These are phyloP conservation scores for Talaromyces pinophilus DNA, from an alignment of 2,329 filamentous ascomycete genomes.

Conservation along the genomic window DNA sequence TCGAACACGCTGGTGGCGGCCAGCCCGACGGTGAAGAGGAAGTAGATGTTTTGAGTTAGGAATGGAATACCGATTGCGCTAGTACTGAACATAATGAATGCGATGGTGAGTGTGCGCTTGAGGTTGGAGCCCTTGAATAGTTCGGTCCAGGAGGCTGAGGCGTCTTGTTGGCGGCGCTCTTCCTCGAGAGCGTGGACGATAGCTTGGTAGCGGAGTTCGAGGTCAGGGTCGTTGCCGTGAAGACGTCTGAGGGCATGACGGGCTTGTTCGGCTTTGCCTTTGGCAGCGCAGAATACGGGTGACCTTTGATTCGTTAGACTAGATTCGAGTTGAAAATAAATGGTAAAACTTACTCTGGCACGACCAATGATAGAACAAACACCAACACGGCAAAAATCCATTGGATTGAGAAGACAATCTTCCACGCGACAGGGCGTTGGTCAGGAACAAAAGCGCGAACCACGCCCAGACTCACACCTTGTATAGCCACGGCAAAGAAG, in stretches of 20 bases:
- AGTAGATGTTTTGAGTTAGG: conserved; percentile 2
- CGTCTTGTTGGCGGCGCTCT: conserved; percentile 1
- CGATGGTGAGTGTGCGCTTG: neutral
- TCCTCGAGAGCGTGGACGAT: conserved; percentile 3
- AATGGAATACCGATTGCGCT: conserved; percentile 1
- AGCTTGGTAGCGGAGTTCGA: conserved; percentile 3
- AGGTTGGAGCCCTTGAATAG: conserved; percentile 6
- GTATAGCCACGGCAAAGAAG: conserved; percentile 27
- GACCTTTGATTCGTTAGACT: neutral
- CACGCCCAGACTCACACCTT: conserved; percentile 25
- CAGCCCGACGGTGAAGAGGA: neutral
- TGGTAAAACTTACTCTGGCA: neutral
- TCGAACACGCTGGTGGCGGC: conserved; percentile 1
- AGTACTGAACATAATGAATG: neutral
- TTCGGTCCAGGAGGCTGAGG: neutral
- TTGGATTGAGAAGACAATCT: conserved; percentile 28
- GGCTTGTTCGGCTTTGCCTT: neutral
- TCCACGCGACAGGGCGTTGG: conserved; percentile 22
- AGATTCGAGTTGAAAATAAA: no score
- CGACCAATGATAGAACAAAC: conserved; percentile 22
- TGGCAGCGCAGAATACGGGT: conserved; percentile 1
- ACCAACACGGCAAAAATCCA: conserved; percentile 26
- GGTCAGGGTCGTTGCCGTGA: conserved; percentile 1
- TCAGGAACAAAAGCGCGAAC: conserved; percentile 27
- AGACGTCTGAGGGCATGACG: neutral